A percentile compares a stretch with the other conserved stretches of the same genome.
These are phyloP conservation scores for Lupinus albus DNA, from an alignment of 306 rosid species.

Conservation along the genomic window DNA sequence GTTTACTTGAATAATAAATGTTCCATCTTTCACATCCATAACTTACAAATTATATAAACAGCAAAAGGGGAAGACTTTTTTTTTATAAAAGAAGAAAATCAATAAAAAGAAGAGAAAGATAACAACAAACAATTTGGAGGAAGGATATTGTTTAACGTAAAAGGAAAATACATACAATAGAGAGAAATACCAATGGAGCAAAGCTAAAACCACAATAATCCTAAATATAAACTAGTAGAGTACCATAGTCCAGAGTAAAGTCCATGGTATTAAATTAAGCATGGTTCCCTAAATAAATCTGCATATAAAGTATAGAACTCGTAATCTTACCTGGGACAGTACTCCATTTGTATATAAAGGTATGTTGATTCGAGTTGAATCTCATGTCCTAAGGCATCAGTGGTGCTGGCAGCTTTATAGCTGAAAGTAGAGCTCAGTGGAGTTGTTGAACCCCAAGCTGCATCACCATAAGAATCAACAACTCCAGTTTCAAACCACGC, in stretches of 20 bases:
- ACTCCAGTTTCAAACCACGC: conserved; percentile 97
- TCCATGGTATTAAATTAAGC: background rate
- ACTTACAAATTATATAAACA: conserved; percentile 15
- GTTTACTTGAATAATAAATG: background rate
- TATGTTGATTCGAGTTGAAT: conserved; percentile 79
- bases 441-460: conserved; percentile 67
- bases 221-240: conserved; percentile 21
- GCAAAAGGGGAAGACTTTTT: background rate
- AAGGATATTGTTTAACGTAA: background rate
- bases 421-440: conserved; percentile 70
- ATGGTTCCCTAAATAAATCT: conserved; percentile 26
- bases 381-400: conserved; percentile 63
- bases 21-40: background rate
- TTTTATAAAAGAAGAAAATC: background rate
- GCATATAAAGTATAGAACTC: conserved; percentile 26
- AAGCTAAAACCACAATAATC: conserved; percentile 3
- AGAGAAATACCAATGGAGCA: background rate
- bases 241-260: background rate
- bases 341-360: conserved; percentile 98
- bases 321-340: conserved; percentile 77
- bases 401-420: conserved; percentile 52
- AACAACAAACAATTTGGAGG: background rate
- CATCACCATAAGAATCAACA: conserved; percentile 61
- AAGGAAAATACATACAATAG: background rate
- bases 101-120: background rate